Base-by-base conservation (phyloP, 2,329 filamentous ascomycete genomes). In the Pseudocercospora cruenta region DNA sequence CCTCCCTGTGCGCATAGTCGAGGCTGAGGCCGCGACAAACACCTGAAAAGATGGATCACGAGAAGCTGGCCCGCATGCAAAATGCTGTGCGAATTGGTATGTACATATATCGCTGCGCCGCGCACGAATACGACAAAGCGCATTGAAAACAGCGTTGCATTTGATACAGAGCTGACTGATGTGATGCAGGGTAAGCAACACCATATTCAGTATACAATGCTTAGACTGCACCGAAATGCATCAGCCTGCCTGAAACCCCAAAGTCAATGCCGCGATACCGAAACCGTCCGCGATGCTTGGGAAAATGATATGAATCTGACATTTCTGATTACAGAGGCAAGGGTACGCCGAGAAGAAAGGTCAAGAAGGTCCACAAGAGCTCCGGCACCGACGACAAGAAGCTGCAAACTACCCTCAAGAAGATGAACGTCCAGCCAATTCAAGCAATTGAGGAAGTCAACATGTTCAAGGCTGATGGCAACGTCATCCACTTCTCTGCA, bases 391-490 rank as follows among this genome's bases (percentile, higher is more conserved):
- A 99, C 82, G 95, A 99, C 90, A 98, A 97, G 92, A 99, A 99
- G 90, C 92, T 99, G 72, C 95, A 99, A 86, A 89, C 90, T 70
- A 86, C 93, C 70, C 88, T 99, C 74, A 99, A 99, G 92, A 99
- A 99, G 91, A 90, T 99, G 82, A 98, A 98, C 85, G 94, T 96
- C 67, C 95, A 99, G 89, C 95, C 95, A 78, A 98, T 99, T 84
- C 94, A 96, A 87, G 93, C 92, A 74, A 99, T 99, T 78, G 95
- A 99, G 90, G 95, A 99, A 87, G 95, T 99, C 82, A 99, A 99
- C 91, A 99, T 99, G 95, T 99, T 99, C 91, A 99, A 99, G 91
- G 91, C 92, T 81, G 95, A 99, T 81, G 95, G 95, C 83, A 99
- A 99, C 83, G 95, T 99, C 82, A 98, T 99, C 80, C 95, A 99